Percentiles rank a stretch among this genome's conserved stretches.
These are phyloP conservation scores for Trichoderma sp. DNA, from an alignment of 2,329 filamentous ascomycete species.

Conservation along the genomic window DNA sequence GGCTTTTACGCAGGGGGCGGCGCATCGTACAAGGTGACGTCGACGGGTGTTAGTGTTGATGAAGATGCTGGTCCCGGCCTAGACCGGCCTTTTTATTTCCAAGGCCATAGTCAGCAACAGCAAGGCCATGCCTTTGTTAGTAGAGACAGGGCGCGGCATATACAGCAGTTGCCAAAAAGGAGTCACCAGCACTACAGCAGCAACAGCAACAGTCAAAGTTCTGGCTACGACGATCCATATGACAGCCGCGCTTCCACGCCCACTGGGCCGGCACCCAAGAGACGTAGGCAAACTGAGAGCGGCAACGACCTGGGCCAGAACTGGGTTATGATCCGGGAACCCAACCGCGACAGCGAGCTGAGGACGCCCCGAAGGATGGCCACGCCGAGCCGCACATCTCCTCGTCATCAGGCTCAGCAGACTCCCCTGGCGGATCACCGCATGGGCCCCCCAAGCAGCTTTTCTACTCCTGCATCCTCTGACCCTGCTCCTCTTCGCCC, in stretches of 20 bases:
- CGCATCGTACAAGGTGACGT: conserved; percentile 61
- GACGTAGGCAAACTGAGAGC: conserved; percentile 56
- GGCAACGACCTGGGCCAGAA: conserved; percentile 63
- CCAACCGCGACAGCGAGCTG: conserved; percentile 29
- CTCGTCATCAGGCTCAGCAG: conserved; percentile 38
- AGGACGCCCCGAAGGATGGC: conserved; percentile 34
- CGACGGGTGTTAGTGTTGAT: conserved; percentile 33
- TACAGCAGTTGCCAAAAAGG: not conserved
- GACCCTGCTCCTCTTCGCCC: conserved; percentile 21
- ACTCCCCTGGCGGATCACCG: conserved; percentile 42
- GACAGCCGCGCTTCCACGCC: conserved; percentile 44
- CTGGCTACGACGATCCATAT: conserved; percentile 35
- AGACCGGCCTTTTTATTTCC: conserved; percentile 37
- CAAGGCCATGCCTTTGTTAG: not conserved
- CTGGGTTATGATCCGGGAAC: conserved; percentile 69
- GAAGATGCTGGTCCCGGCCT: conserved; percentile 28
- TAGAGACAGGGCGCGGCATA: conserved; percentile 4
- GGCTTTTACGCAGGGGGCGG: conserved; percentile 89
- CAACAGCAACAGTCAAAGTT: conserved; percentile 18
- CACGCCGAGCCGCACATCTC: conserved; percentile 30
- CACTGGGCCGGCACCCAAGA: conserved; percentile 53
- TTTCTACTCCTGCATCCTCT: conserved; percentile 3
- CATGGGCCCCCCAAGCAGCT: conserved; percentile 42
- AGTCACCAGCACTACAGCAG: not conserved
- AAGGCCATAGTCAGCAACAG: conserved; percentile 31